phyloP scores from a whole-genome alignment of 257 asterid genomes.

The Solanum tarapatanum region DNA sequence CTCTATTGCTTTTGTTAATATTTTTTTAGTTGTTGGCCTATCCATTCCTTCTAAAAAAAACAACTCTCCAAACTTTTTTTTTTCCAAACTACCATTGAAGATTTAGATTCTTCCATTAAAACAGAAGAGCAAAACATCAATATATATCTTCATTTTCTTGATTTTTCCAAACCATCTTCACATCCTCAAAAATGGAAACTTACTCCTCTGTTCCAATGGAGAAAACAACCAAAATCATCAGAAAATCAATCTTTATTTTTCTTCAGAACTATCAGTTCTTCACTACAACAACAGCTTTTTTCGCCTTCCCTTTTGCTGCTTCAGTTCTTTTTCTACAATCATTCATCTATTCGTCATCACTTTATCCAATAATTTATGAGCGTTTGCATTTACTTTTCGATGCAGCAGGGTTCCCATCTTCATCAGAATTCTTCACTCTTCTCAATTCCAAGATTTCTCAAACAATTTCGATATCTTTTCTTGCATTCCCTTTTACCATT shows the following conservation, averaged over 20 bases:
- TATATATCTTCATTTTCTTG: neutral
- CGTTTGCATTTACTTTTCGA: constrained; percentile 40
- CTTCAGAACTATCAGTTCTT: constrained; percentile 50
- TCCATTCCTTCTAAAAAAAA: constrained; percentile 25
- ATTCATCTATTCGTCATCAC: constrained; percentile 27
- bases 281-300: constrained; percentile 42
- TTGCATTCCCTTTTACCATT: constrained; percentile 47
- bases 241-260: constrained; percentile 61
- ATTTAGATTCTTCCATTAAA: neutral
- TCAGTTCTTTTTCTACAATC: constrained; percentile 44
- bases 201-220: constrained; percentile 21
- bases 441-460: constrained; percentile 67
- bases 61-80: constrained; percentile 15
- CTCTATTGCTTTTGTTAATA: constrained; percentile 9
- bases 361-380: constrained; percentile 28
- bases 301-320: constrained; percentile 61
- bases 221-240: constrained; percentile 31
- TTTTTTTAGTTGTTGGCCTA: constrained; percentile 39
- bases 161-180: neutral
- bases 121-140: neutral
- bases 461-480: constrained; percentile 33
- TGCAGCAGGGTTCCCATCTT: constrained; percentile 66
- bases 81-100: neutral
- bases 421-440: constrained; percentile 41
- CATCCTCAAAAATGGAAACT: constrained; percentile 2